Conservation (phyloP, 306 rosid genomes). For the Cucurbita pepo region DNA sequence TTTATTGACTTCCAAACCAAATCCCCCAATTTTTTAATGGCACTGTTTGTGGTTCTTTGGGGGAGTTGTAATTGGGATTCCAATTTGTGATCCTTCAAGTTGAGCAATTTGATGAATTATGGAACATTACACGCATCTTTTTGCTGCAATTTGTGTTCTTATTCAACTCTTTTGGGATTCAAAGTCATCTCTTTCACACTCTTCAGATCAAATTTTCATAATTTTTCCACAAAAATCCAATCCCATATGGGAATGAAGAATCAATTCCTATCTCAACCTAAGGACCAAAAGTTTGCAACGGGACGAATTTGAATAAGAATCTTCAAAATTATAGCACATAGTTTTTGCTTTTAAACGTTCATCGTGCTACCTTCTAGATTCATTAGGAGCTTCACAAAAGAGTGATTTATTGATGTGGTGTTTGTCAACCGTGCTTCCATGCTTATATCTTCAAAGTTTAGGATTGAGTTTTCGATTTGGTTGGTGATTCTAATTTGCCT, state of each 20-base stretch:
- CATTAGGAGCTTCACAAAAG: too few relatives aligned
- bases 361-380: too few relatives aligned
- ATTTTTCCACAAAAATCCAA: background rate
- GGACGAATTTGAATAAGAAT: constrained; percentile 4
- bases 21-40: background rate
- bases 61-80: constrained; percentile 16
- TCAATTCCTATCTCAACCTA: background rate
- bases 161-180: background rate
- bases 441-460: too few relatives aligned
- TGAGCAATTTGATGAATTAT: background rate
- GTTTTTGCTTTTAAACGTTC: too few relatives aligned
- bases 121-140: background rate
- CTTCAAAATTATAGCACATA: background rate
- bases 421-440: too few relatives aligned
- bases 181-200: background rate
- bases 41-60: background rate
- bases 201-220: background rate
- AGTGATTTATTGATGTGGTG: too few relatives aligned
- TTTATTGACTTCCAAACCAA: background rate
- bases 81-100: background rate
- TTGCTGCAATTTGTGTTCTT: background rate
- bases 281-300: too few relatives aligned
- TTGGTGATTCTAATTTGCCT: too few relatives aligned
- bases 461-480: too few relatives aligned
- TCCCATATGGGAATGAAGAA: background rate